A percentile compares a stretch with the other conserved stretches of the same genome.
phyloP scores from a whole-genome alignment of 371 early-diverging fungal species.

The Mucor plumbeus region DNA sequence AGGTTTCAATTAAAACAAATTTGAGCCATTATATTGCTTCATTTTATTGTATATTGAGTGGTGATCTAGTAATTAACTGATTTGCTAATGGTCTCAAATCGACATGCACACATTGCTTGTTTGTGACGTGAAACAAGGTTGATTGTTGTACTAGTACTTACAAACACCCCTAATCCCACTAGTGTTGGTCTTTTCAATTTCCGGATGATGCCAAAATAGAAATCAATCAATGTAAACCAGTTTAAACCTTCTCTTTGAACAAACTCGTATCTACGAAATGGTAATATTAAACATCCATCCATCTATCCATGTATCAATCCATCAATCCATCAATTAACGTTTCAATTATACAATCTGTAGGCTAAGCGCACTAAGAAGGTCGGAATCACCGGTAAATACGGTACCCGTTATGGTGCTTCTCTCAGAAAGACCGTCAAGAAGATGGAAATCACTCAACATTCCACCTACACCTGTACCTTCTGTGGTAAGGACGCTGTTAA shows the following conservation, averaged over 20 bases:
- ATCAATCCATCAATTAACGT: slow-evolving; percentile 4
- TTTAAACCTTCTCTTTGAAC: slow-evolving; percentile 30
- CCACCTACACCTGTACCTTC: slow-evolving; percentile 99
- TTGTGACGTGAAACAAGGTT: not conserved
- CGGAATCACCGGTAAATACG: slow-evolving; percentile 99
- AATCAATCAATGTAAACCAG: slow-evolving; percentile 7
- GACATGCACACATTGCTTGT: not conserved
- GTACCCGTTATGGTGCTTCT: slow-evolving; percentile 99
- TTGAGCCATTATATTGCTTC: not conserved
- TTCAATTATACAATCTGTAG: slow-evolving; percentile 40
- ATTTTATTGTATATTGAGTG: not conserved
- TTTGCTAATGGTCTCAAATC: not conserved
- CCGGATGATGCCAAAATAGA: slow-evolving; percentile 8
- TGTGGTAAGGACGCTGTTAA: slow-evolving; percentile 99
- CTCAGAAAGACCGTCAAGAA: slow-evolving; percentile 99
- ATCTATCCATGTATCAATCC: slow-evolving; percentile 34
- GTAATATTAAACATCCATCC: slow-evolving; percentile 25
- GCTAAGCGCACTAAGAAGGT: slow-evolving; percentile 99
- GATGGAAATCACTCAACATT: slow-evolving; percentile 99
- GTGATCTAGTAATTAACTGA: not conserved
- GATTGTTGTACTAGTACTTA: not conserved
- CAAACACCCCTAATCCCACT: slow-evolving; percentile 2
- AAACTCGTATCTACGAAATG: slow-evolving; percentile 28
- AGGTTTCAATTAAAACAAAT: too few relatives aligned
- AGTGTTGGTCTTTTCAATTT: slow-evolving; percentile 7